Percentiles rank a stretch among this genome's conserved stretches.
Conservation (phyloP, 2,329 filamentous ascomycete species). For the Sporothrix schenckii region DNA sequence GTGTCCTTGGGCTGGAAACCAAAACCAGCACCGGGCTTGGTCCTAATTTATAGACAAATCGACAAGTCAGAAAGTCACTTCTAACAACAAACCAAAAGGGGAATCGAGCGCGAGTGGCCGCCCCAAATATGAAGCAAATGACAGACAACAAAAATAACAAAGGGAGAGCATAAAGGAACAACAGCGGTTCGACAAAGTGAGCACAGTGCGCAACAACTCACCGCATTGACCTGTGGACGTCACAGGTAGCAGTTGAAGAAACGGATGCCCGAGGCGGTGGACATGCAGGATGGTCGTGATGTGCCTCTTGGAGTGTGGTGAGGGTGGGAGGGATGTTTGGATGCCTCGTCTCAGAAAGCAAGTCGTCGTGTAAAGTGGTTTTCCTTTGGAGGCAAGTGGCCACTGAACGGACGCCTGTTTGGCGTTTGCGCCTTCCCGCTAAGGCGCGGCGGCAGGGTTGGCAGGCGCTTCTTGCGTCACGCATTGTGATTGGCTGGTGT, state of each 20-base stretch:
- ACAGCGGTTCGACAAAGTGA: neutral
- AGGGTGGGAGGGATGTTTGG: constrained; percentile 13
- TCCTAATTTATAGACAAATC: constrained; percentile 29
- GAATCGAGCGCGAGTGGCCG: neutral
- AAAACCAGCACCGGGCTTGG: constrained; percentile 40
- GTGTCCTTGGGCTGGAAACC: constrained; percentile 40
- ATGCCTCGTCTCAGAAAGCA: constrained; percentile 5
- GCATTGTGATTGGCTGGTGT: constrained; percentile 10
- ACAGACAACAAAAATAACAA: neutral
- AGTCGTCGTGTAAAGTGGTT: constrained; percentile 31
- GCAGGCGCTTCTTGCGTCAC: too few species aligned
- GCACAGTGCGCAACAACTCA: constrained; percentile 18
- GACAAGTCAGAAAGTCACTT: neutral
- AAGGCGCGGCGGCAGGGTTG: neutral
- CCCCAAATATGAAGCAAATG: neutral
- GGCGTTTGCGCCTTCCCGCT: constrained; percentile 19
- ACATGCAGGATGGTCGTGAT: neutral
- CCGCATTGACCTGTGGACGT: constrained; percentile 24
- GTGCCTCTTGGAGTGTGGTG: neutral
- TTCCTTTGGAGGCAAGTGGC: neutral
- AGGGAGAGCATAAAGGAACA: neutral
- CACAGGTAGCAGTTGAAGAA: neutral
- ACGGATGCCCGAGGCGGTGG: neutral
- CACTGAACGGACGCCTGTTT: constrained; percentile 3
- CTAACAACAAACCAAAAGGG: neutral